phyloP scores from a whole-genome alignment of 257 asterid genomes.

The Salvia rosmarinus region DNA sequence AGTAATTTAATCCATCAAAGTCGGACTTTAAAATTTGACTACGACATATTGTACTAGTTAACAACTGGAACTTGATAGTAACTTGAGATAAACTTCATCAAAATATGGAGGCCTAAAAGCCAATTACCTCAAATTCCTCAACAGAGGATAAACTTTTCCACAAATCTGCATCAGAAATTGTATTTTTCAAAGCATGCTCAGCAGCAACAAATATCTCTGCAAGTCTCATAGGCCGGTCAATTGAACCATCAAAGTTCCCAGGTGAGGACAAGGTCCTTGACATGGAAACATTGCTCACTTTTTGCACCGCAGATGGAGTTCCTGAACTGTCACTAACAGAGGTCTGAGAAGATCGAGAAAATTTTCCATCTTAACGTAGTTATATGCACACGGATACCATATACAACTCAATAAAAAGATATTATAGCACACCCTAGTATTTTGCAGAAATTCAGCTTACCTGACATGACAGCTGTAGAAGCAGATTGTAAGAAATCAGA shows the following conservation, averaged over 20 bases:
- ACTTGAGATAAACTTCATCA: constrained; percentile 1
- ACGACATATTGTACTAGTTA: constrained; percentile 22
- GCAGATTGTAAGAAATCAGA: not conserved
- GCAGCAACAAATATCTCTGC: constrained; percentile 95
- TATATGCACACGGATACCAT: constrained; percentile 22
- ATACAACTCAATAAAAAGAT: constrained; percentile 12
- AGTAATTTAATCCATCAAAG: constrained; percentile 16
- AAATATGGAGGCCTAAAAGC: constrained; percentile 27
- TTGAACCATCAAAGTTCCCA: constrained; percentile 73
- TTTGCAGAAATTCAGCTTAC: constrained; percentile 5
- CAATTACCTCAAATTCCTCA: constrained; percentile 84
- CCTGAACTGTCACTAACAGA: constrained; percentile 73
- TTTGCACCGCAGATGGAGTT: constrained; percentile 47
- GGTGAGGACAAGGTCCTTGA: constrained; percentile 89
- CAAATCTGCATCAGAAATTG: constrained; percentile 72
- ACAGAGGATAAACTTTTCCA: constrained; percentile 77
- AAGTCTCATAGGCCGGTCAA: constrained; percentile 93
- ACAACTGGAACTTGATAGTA: constrained; percentile 10
- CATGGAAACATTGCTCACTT: constrained; percentile 57
- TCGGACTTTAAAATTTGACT: constrained; percentile 4
- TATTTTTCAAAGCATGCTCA: constrained; percentile 82
- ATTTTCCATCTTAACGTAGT: constrained; percentile 19
- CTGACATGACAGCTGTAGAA: constrained; percentile 12
- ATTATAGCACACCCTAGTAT: constrained; percentile 6
- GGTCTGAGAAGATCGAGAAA: constrained; percentile 40